Evolutionary conservation across 345 rosid genomes (phyloP), one percentile per base, ranked within the genome.

Genomic region (Sonneratia alba): DNA sequence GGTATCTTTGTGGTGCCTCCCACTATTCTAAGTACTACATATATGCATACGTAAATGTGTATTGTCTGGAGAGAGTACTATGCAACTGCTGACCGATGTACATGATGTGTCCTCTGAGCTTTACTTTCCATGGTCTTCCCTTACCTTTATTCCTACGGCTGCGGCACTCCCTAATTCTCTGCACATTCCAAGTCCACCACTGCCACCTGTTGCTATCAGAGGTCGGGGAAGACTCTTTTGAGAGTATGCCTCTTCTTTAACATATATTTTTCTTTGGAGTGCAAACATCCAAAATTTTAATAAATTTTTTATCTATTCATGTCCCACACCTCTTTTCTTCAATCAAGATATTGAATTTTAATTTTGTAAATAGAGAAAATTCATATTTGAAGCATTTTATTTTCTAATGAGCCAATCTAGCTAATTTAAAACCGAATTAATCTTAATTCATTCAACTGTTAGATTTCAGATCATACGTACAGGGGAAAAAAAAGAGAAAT

Each of bases 101-200:
- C 10, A 11, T 4, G 38, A 4, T 62, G 66, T 27, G 66, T 27
- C 37, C 66, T 62, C 38, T 34, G 66, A 62, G 66, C 66, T 62
- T 34, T 62, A 27, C 66, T 62, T 62, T 62, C 66, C 2, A 62
- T 32, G 27, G 37, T 14, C 15, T 72, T 86, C 62, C 81, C 96
- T 89, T 93, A 85, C 72, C 97, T 93, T 91, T 87, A 82, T 85
- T 81, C 83, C 74, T 83, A 89, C 93, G 97, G 85, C 92, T 27
- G 32, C 32, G 32, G 85, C 81, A 84, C 90, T 79, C 78, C 45
- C 45, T 71, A 78, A 84, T 77, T 68, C 79, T 78, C 27, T 62
- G 66, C 37, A 32, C 38, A 62, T 73, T 42, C 70, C 70, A 68
- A 24, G 27, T 68, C 53, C 15, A 42, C 48, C 27, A 19, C n/a